Evolutionary conservation across 805 yeast species (phyloP), one percentile per base, ranked within the genome.

Genomic region (Hanseniaspora clermontiae): DNA sequence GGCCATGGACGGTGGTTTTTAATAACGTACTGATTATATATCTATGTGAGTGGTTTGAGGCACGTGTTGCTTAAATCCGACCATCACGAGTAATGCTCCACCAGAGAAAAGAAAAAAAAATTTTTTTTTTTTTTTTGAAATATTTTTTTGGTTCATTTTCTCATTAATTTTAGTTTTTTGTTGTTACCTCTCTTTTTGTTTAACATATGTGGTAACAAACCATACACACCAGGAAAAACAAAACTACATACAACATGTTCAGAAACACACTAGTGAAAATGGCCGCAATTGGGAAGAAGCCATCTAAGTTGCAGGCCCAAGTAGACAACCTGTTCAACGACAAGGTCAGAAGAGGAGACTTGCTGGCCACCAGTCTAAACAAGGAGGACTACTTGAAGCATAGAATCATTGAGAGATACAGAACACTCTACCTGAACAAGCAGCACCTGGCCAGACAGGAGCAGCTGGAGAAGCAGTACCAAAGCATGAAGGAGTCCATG

Each of bases 311-410:
- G 5, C 34, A 38, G 37, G 31, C 20, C 27, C 57, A 53, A 36
- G 47, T 53, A 8, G 39, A 46, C 43, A 53, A 53, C 29, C 36
- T 53, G 6, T 37, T 53, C 29, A 36, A 43, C 14, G 43, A 38
- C 20, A 31, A 15, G 8, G 19, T 31, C 15, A 45, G 49, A 46
- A 53, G 39, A 39, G 27, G 36, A 5, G 40, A 46, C 10, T n/a
- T 36, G n/a, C 32, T 53, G 5, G 8, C 34, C n/a, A 15, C 32
- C 17, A 37, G 51, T 17, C 38, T 53, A 32, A 53, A 83, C 61
- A 73, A 77, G 29, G 97, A 90, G 68, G 97, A 93, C 66, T 74
- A 83, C 57, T 76, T 91, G 60, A 86, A 93, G 65, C 97, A 91
- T 67, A 79, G 81, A 61, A 80, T 89, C 11, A 83, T 93, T 56